These are phyloP conservation scores for Colletotrichum sp. DNA, from an alignment of 2,329 filamentous ascomycete species.

Conservation along the genomic window DNA sequence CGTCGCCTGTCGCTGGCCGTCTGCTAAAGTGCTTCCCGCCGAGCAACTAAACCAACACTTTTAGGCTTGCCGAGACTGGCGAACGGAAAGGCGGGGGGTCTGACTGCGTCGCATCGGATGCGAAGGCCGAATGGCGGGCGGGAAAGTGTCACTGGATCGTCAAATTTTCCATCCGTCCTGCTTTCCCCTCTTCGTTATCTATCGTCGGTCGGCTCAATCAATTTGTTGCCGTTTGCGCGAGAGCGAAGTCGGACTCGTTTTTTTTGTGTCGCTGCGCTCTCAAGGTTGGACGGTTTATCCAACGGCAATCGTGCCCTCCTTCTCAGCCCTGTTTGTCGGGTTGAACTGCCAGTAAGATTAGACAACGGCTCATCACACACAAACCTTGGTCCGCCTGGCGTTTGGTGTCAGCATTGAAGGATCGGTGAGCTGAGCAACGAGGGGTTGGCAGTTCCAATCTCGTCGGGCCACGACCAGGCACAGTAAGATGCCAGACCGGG, in stretches of 20 bases:
- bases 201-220: neutral
- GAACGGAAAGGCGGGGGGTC: neutral
- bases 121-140: neutral
- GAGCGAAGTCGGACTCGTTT: slow-evolving; percentile 10
- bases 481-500: neutral
- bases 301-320: neutral
- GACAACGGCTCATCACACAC: neutral
- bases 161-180: neutral
- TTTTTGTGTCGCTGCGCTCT: neutral
- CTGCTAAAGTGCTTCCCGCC: neutral
- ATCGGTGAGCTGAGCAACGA: neutral
- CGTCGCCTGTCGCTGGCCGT: neutral
- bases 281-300: neutral
- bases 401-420: neutral
- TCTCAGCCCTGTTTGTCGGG: neutral
- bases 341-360: neutral
- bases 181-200: neutral
- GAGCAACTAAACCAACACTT: neutral
- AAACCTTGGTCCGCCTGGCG: neutral
- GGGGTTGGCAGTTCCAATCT: neutral
- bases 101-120: neutral
- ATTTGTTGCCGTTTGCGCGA: neutral
- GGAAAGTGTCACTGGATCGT: neutral
- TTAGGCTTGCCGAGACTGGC: slow-evolving; percentile 10
- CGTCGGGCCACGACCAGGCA: neutral